Evolutionary conservation across 2,329 filamentous ascomycete genomes (phyloP).

Genomic region (Botrytis tulipae): DNA sequence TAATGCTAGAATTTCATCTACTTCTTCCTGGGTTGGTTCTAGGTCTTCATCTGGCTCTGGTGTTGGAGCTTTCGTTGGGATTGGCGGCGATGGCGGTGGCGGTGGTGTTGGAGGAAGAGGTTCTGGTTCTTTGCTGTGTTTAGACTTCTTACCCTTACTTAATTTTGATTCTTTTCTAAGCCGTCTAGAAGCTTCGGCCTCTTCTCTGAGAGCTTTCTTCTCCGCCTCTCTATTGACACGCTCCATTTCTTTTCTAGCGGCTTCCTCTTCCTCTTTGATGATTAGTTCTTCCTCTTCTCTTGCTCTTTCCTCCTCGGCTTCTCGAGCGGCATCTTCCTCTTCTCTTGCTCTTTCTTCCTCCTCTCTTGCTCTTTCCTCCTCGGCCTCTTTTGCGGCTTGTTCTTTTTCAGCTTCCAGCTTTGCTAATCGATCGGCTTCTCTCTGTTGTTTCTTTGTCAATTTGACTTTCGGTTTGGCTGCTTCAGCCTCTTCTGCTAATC

Average conservation of each 20-base stretch:
- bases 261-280: constrained; percentile 43
- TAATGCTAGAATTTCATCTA: constrained; percentile 27
- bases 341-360: constrained; percentile 30
- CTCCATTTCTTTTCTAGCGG: constrained; percentile 42
- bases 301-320: constrained; percentile 24
- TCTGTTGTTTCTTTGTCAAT: constrained; percentile 40
- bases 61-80: constrained; percentile 11
- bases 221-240: constrained; percentile 37
- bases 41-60: constrained; percentile 21
- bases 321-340: constrained; percentile 25
- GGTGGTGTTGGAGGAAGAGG: constrained; percentile 16
- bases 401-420: constrained; percentile 38
- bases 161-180: constrained; percentile 39
- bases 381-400: constrained; percentile 39
- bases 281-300: constrained; percentile 38
- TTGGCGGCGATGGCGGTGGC: constrained; percentile 9
- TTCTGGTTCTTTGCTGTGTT: constrained; percentile 32
- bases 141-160: constrained; percentile 41
- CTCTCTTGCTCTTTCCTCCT: constrained; percentile 39
- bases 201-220: constrained; percentile 40
- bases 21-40: constrained; percentile 42
- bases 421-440: constrained; percentile 34
- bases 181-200: constrained; percentile 39
- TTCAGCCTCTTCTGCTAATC: constrained; percentile 32
- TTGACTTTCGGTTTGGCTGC: constrained; percentile 38